Evolutionary conservation across 106 monocot species (phyloP).

Genomic region (Gastrodia elata): DNA sequence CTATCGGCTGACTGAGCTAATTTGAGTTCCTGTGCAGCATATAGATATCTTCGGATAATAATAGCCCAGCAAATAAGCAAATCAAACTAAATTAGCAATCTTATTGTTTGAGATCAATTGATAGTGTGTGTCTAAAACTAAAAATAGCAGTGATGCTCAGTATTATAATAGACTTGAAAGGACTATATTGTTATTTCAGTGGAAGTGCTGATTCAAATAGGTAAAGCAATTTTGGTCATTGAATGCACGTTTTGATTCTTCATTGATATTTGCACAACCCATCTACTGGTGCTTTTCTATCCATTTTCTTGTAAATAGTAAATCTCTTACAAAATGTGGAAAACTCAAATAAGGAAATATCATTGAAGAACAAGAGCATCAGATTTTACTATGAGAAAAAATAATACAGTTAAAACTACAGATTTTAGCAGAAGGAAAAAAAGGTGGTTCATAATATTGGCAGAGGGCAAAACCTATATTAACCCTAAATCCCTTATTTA

Average conservation of each 20-base stretch:
- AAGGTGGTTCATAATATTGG: too few species aligned
- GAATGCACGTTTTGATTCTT: background rate
- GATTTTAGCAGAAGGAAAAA: too few species aligned
- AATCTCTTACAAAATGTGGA: background rate
- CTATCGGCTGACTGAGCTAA: background rate
- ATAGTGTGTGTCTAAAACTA: background rate
- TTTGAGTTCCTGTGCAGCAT: constrained; percentile 26
- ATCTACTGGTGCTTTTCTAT: too few species aligned
- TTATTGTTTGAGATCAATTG: background rate
- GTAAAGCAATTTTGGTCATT: background rate
- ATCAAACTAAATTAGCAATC: background rate
- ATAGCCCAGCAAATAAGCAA: background rate
- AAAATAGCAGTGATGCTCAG: background rate
- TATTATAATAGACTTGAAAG: background rate
- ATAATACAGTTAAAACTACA: too few species aligned
- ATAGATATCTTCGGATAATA: background rate
- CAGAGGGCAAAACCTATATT: too few species aligned
- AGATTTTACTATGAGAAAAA: too few species aligned
- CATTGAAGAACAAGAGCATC: too few species aligned
- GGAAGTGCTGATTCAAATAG: background rate
- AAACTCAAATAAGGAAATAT: too few species aligned
- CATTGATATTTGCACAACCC: background rate
- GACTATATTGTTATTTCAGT: background rate
- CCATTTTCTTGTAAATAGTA: background rate
- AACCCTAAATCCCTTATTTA: too few species aligned